Evolutionary conservation across 345 rosid genomes (phyloP).

Genomic region (Turnera subulata): DNA sequence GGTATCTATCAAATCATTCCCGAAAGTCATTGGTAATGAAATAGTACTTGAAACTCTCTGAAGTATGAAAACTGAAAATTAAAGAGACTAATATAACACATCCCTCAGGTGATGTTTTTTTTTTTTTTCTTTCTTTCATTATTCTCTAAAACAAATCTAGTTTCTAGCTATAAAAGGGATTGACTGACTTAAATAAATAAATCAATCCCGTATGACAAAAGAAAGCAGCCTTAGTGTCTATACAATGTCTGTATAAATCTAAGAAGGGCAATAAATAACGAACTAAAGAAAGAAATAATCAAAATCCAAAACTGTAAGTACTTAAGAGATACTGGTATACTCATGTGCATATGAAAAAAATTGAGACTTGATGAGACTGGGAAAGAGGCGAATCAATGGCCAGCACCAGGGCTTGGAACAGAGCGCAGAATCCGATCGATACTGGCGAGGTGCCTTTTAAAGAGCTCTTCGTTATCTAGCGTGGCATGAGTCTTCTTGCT

Average conservation of each 20-base stretch:
- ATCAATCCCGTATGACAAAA: slow-evolving; percentile 3
- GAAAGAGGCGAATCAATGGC: slow-evolving; percentile 51
- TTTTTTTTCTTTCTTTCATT: too few relatives aligned
- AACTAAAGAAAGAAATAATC: too few relatives aligned
- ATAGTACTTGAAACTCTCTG: too few relatives aligned
- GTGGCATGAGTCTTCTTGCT: slow-evolving; percentile 61
- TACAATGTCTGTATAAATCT: not conserved
- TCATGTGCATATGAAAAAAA: too few relatives aligned
- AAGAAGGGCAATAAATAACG: not conserved
- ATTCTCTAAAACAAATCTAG: not conserved
- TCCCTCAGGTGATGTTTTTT: too few relatives aligned
- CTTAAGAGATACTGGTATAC: too few relatives aligned
- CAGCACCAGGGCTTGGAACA: slow-evolving; percentile 89
- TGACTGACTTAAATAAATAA: not conserved
- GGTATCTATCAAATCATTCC: too few relatives aligned
- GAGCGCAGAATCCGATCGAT: slow-evolving; percentile 62
- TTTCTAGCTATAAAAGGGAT: slow-evolving; percentile 12
- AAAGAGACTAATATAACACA: too few relatives aligned
- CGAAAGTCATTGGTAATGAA: too few relatives aligned
- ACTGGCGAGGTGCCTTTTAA: slow-evolving; percentile 51
- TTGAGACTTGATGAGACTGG: too few relatives aligned
- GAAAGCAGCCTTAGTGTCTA: slow-evolving; percentile 1
- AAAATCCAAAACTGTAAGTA: too few relatives aligned
- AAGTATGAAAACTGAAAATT: too few relatives aligned
- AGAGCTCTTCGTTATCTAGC: slow-evolving; percentile 42